Evolutionary conservation across 179 eudicot species (phyloP), one percentile per base, ranked within the genome.

Genomic region (Camellia oleifera): DNA sequence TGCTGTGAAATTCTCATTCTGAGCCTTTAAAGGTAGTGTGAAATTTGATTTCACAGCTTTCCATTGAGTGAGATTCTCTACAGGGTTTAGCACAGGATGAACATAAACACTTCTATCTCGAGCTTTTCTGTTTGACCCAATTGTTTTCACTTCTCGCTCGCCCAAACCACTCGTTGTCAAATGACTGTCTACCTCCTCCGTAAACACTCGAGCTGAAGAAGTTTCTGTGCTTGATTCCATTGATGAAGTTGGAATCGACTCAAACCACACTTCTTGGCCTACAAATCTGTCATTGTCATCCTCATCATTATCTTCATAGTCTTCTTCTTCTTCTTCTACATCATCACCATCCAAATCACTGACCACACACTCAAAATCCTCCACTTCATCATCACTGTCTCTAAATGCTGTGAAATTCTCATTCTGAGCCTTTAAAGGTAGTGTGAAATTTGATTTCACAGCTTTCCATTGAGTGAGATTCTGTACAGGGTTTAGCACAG

Each of bases 401-500:
- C 50, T 40, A 69, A 45, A 80, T 7, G 87, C 64, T 5, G 80
- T 14, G 32, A 75, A 66, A 76, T 91, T 93, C 91, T 94, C 98
- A 84, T 94, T 91, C 77, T 92, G 91, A 45, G 82, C 84, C 79
- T 87, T 91, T 73, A 81, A 26, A 2, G 77, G 75, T 3, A 73
- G 69, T 57, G 83, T 74, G 70, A 72, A 86, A 82, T 88, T 89
- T 7, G 91, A 84, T 79, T 91, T 94, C 68, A 86, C 86, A 71
- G 85, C 82, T 82, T 93, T 94, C 97, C 97, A 94, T 77, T 93
- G 97, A 82, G 89, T 69, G 17, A 87, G 83, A 68, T 94, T 93
- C 86, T 91, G 94, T 9, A 94, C 93, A 14, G 97, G 95, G 80
- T 90, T 94, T 14, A 94, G 82, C 81, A 94, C 97, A 23, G 98